A percentile compares a stretch with the other conserved stretches of the same genome.
Evolutionary conservation across 768 basidiomycete genomes (phyloP).

Genomic region (Imleria badia): DNA sequence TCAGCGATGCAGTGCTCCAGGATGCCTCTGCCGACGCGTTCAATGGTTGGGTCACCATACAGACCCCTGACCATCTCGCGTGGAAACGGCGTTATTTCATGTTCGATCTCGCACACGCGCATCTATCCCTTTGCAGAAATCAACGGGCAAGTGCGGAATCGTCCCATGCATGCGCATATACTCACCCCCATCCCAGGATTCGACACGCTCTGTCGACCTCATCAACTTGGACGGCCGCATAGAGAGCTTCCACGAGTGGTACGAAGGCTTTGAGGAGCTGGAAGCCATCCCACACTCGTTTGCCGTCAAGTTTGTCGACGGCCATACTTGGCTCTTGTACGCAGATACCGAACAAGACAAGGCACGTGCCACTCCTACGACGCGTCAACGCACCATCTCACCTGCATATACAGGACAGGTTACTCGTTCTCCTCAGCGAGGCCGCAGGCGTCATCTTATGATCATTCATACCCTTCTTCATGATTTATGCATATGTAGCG

Average conservation of each 20-base stretch:
- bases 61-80: constrained; percentile 48
- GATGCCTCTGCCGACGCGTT: constrained; percentile 39
- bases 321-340: constrained; percentile 54
- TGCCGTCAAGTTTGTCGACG: constrained; percentile 59
- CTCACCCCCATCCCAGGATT: constrained; percentile 27
- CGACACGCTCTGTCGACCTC: constrained; percentile 27
- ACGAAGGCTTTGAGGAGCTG: constrained; percentile 66
- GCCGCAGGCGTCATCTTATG: constrained; percentile 30
- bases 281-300: constrained; percentile 67
- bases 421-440: constrained; percentile 31
- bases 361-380: constrained; percentile 31
- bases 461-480: constrained; percentile 12
- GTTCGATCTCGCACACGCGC: constrained; percentile 43
- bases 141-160: constrained; percentile 41
- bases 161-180: background rate
- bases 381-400: background rate
- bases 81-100: constrained; percentile 70
- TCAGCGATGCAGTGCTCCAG: constrained; percentile 46
- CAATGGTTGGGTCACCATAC: constrained; percentile 63
- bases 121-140: constrained; percentile 49
- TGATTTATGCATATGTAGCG: constrained; percentile 16
- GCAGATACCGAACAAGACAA: constrained; percentile 65
- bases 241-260: constrained; percentile 55
- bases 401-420: constrained; percentile 16
- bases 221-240: constrained; percentile 49